phyloP scores from a whole-genome alignment of 306 rosid genomes.

The Betula pendula region DNA sequence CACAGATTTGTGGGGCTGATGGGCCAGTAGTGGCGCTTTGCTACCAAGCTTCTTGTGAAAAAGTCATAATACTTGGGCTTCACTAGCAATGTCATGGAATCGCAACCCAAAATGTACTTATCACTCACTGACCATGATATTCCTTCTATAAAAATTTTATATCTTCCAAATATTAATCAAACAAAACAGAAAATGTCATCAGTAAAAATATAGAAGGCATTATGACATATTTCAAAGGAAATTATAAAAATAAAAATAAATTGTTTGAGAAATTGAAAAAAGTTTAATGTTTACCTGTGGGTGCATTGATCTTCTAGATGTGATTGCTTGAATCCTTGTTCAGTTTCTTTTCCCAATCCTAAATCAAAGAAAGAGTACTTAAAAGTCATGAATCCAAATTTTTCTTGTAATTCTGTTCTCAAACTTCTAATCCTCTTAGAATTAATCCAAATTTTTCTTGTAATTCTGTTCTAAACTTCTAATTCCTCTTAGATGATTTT shows the following conservation, averaged over 20 bases:
- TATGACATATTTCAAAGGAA: neutral
- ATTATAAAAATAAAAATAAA: neutral
- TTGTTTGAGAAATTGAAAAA: neutral
- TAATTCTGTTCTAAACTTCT: too few species aligned
- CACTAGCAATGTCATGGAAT: conserved; percentile 52
- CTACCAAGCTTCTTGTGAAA: conserved; percentile 45
- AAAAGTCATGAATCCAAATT: too few species aligned
- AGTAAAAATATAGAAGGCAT: neutral
- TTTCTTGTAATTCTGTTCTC: too few species aligned
- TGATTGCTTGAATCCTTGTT: conserved; percentile 25
- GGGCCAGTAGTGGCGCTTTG: conserved; percentile 51
- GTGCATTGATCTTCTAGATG: conserved; percentile 50
- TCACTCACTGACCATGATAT: conserved; percentile 55
- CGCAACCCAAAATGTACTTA: conserved; percentile 53
- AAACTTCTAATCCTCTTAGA: too few species aligned
- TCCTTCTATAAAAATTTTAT: conserved; percentile 58
- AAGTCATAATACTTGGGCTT: conserved; percentile 43
- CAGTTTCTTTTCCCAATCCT: conserved; percentile 38
- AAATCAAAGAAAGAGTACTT: conserved; percentile 10
- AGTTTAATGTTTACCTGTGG: conserved; percentile 29
- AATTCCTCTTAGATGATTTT: too few species aligned
- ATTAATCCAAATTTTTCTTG: too few species aligned
- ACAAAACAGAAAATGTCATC: neutral
- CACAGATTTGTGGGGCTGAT: conserved; percentile 36
- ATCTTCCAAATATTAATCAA: conserved; percentile 28